Evolutionary conservation across 192 early-diverging fungal species (phyloP).

Genomic region (Entomortierella beljakovae): DNA sequence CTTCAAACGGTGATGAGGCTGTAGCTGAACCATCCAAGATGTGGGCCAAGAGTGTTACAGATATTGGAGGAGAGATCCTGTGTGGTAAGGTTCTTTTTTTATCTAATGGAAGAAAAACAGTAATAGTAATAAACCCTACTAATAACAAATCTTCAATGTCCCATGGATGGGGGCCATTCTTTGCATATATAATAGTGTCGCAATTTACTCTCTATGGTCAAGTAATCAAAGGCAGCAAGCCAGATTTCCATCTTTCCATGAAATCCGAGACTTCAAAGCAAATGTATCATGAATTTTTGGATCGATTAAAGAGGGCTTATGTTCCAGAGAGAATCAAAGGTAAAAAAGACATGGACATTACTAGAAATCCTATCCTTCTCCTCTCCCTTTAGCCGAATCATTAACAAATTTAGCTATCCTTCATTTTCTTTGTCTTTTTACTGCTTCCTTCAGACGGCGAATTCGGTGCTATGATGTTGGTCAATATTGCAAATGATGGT

Average conservation of each 20-base stretch:
- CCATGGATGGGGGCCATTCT: no score
- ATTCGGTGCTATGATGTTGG: constrained; percentile 98
- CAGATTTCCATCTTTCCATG: constrained; percentile 95
- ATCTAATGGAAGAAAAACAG: neutral
- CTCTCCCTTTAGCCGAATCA: neutral
- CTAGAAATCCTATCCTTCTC: no score
- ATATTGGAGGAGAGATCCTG: constrained; percentile 79
- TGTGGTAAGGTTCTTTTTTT: constrained; percentile 65
- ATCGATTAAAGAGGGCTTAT: constrained; percentile 72
- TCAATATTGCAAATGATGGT: constrained; percentile 87
- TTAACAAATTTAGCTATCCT: no score
- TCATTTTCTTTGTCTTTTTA: constrained; percentile 2
- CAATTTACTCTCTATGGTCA: constrained; percentile 95
- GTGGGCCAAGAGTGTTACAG: constrained; percentile 87
- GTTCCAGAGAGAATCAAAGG: constrained; percentile 77
- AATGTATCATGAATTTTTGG: constrained; percentile 83
- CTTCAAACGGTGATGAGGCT: constrained; percentile 38
- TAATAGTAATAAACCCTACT: neutral
- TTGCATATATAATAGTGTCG: constrained; percentile 80
- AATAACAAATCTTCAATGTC: no score
- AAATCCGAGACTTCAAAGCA: constrained; percentile 71
- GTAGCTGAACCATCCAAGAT: constrained; percentile 58
- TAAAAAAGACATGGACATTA: no score
- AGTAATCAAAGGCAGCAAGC: constrained; percentile 87
- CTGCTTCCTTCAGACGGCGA: constrained; percentile 71